These are phyloP conservation scores for Mycena polygramma DNA, from an alignment of 768 basidiomycete genomes.

Conservation along the genomic window DNA sequence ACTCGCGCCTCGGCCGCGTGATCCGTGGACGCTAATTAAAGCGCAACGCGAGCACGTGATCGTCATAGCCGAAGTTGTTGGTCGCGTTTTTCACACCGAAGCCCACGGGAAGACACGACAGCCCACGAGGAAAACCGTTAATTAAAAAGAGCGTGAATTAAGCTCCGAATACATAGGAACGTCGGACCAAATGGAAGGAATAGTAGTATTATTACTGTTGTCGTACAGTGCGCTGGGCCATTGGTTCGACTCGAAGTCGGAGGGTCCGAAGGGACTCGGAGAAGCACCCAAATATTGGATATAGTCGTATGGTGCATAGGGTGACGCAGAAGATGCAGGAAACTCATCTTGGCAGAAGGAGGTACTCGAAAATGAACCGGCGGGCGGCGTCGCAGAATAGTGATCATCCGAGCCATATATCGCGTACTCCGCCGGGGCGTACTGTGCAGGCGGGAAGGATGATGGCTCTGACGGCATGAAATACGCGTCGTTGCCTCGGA, in stretches of 20 bases:
- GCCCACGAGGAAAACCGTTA: background rate
- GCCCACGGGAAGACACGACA: background rate
- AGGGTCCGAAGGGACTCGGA: background rate
- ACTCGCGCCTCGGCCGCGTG: background rate
- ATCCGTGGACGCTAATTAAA: background rate
- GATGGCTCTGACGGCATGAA: no score
- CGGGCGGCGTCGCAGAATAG: background rate
- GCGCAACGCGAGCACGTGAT: conserved; percentile 7
- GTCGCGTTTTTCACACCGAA: background rate
- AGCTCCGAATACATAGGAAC: conserved; percentile 10
- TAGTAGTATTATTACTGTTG: background rate
- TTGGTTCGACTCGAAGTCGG: background rate
- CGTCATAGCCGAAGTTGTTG: no score
- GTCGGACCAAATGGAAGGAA: background rate
- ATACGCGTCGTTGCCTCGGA: background rate
- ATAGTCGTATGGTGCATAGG: background rate
- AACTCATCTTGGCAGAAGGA: background rate
- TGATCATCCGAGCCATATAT: background rate
- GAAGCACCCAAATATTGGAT: no score
- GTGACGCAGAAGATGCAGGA: background rate
- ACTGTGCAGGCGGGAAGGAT: background rate
- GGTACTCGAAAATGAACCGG: conserved; percentile 3
- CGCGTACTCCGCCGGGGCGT: background rate
- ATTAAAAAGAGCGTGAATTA: conserved; percentile 12
- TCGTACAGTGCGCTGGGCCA: background rate